These are phyloP conservation scores for Thraustochytrium striatum DNA, from an alignment of 352 stramenopile species.

Conservation along the genomic window DNA sequence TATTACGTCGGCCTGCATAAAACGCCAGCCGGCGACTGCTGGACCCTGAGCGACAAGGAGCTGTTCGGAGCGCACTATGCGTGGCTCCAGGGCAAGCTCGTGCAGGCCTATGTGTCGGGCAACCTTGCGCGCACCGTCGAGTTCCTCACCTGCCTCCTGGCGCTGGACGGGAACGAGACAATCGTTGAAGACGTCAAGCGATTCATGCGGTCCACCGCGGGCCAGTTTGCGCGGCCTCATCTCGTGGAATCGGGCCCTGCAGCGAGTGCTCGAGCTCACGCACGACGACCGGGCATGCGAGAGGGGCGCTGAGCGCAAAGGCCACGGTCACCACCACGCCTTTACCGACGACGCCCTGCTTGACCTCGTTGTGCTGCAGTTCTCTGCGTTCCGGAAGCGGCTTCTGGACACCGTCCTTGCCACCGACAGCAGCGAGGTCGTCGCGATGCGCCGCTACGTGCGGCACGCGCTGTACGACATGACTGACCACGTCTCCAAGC, in stretches of 20 bases:
- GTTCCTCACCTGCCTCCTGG: background rate
- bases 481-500: slow-evolving; percentile 27
- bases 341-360: background rate
- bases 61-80: background rate
- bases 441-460: background rate
- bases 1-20: slow-evolving; percentile 34
- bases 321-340: background rate
- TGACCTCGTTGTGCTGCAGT: slow-evolving; percentile 21
- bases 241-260: slow-evolving; percentile 20
- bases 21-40: slow-evolving; percentile 3
- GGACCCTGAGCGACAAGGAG: slow-evolving; percentile 37
- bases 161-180: background rate
- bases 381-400: background rate
- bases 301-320: background rate
- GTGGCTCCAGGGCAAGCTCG: slow-evolving; percentile 1
- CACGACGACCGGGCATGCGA: background rate
- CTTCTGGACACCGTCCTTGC: background rate
- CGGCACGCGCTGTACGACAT: slow-evolving; percentile 23
- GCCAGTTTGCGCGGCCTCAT: slow-evolving; percentile 1
- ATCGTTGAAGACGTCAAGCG: slow-evolving; percentile 22
- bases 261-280: background rate
- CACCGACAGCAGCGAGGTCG: slow-evolving; percentile 29
- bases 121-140: slow-evolving; percentile 11
- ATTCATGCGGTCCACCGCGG: background rate
- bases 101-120: slow-evolving; percentile 24